Base-by-base conservation (phyloP, 2,329 filamentous ascomycete genomes). In the Fusarium camptoceras region DNA sequence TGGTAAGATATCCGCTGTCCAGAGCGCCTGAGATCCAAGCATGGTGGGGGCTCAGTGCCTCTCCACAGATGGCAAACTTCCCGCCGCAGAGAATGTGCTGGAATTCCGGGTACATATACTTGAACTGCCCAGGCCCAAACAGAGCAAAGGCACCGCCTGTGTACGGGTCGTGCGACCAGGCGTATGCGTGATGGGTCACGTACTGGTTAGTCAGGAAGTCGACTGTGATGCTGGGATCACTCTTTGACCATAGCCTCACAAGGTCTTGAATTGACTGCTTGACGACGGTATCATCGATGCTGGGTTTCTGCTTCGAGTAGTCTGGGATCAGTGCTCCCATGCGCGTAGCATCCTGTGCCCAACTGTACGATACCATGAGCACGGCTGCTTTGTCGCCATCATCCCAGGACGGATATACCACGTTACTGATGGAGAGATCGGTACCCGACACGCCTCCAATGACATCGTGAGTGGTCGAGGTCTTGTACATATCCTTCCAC, bases 121-220 rank as follows among this genome's bases (percentile, higher is more conserved):
- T 71, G 71, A 81, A 84, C 56, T 83, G 81, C 0, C 80, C 78
- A 0, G 81, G 80, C 0, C 79, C 78, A 31, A 82, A 83, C 9
- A 78, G 73, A 0, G 81, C 81, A 59, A 82, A 83, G 0, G 81
- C 81, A 0, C 82, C 82, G 0, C 74, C 70, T 2, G 74, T 76
- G 11, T 73, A 71, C 0, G 74, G 73, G 37, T 82, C 80, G 14
- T 78, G 75, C 16, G 76, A 77, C 81, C 81, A 83, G 1, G 78
- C 75, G n/a, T 72, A 81, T 0, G 76, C 78, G 22, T 81, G 78
- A n/a, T 81, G 72, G 1, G 65, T 58, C 1, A 57, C 22, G 9
- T 70, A 71, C 11, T 71, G 37, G 9, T 37, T 14, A 3, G 44
- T 55, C 2, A 74, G 57, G 8, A 57, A 56, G 0, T 73, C 50